Conservation (phyloP, 257 asterid genomes). For the Ligustrum vulgare region DNA sequence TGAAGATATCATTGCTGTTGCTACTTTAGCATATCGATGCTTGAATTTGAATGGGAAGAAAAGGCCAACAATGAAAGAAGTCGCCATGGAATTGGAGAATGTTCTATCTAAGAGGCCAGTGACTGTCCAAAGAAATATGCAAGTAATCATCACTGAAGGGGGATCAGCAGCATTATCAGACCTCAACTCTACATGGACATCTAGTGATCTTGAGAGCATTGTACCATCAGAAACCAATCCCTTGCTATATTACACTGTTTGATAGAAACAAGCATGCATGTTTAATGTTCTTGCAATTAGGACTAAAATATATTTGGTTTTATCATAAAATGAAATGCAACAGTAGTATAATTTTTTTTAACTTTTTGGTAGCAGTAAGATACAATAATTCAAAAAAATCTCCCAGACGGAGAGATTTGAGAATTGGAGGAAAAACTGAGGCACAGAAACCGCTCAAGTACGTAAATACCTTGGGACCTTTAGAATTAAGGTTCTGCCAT, state of each 20-base stretch:
- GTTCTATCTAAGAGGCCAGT: not conserved
- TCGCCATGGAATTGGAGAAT: slow-evolving; percentile 35
- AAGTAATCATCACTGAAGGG: slow-evolving; percentile 6
- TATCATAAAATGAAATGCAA: too few species aligned
- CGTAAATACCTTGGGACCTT: too few species aligned
- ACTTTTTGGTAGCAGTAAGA: too few species aligned
- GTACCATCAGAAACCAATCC: not conserved
- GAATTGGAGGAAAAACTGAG: too few species aligned
- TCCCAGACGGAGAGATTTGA: too few species aligned
- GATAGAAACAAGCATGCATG: not conserved
- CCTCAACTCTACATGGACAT: slow-evolving; percentile 8
- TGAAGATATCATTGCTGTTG: slow-evolving; percentile 25
- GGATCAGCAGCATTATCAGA: slow-evolving; percentile 1
- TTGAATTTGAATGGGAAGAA: slow-evolving; percentile 36
- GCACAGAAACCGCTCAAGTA: too few species aligned
- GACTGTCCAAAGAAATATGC: slow-evolving; percentile 22
- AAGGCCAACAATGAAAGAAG: slow-evolving; percentile 38
- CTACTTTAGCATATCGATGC: slow-evolving; percentile 33
- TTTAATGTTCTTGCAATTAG: not conserved
- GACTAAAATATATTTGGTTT: too few species aligned
- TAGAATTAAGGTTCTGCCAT: too few species aligned
- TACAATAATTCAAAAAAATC: too few species aligned
- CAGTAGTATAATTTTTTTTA: too few species aligned
- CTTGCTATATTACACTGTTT: not conserved
- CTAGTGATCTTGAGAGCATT: not conserved